Conservation (phyloP, 768 basidiomycete species). For the Leccinum aurantiacum region DNA sequence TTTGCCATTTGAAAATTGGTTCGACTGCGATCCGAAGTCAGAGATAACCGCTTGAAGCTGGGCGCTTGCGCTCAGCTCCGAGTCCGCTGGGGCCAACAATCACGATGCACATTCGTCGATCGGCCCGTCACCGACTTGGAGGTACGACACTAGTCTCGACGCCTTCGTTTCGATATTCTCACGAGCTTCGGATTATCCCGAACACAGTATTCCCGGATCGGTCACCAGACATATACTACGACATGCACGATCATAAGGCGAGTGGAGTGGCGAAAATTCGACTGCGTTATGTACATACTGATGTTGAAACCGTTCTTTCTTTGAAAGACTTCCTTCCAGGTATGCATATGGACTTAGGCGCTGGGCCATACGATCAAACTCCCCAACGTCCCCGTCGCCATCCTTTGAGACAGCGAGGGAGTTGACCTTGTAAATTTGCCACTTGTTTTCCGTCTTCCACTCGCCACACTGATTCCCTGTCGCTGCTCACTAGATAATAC, state of each 20-base stretch:
- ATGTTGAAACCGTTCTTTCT: no score
- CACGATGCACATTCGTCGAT: background rate
- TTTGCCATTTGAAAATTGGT: background rate
- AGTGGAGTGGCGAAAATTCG: no score
- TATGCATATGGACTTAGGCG: no score
- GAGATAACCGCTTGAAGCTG: background rate
- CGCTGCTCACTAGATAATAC: background rate
- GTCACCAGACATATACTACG: no score
- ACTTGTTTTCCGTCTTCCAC: background rate
- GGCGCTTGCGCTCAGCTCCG: background rate
- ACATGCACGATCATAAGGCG: no score
- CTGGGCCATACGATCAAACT: no score
- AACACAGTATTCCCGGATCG: no score
- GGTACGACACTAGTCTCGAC: background rate
- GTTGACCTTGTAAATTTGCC: no score
- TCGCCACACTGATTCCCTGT: background rate
- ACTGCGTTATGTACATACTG: no score
- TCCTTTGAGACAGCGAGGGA: no score
- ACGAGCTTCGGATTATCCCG: background rate
- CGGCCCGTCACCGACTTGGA: background rate
- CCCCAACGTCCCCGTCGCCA: no score
- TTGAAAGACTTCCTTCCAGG: no score
- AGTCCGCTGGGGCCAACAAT: background rate
- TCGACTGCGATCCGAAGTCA: background rate
- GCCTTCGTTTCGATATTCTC: background rate